Percentiles rank a stretch among this genome's conserved stretches.
Evolutionary conservation across 2,329 filamentous ascomycete species (phyloP).

Genomic region (Diaporthe vaccinii): DNA sequence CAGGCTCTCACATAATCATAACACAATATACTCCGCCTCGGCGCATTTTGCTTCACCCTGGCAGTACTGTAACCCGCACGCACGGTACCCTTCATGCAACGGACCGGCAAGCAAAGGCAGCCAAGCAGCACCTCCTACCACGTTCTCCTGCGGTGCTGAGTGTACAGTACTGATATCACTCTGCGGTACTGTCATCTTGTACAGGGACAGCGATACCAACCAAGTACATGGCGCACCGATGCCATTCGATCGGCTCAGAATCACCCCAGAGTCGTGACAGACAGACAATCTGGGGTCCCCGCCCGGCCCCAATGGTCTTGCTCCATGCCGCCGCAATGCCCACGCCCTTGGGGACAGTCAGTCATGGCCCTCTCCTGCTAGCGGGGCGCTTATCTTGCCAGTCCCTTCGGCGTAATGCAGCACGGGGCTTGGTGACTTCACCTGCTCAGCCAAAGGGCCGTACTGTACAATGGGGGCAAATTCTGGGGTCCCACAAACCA

Average conservation of each 20-base stretch:
- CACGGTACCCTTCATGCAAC: constrained; percentile 34
- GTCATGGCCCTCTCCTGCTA: constrained; percentile 28
- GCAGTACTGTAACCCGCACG: constrained; percentile 23
- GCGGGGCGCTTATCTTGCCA: constrained; percentile 37
- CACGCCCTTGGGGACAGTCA: constrained; percentile 30
- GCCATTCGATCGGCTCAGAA: constrained; percentile 35
- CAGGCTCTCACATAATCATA: constrained; percentile 30
- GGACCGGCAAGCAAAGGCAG: constrained; percentile 23
- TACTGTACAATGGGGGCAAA: not conserved
- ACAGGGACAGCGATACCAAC: constrained; percentile 2
- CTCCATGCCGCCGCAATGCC: constrained; percentile 23
- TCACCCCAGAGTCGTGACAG: constrained; percentile 38
- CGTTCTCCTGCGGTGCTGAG: not conserved
- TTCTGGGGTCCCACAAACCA: not conserved
- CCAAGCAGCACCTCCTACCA: constrained; percentile 19
- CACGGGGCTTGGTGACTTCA: constrained; percentile 25
- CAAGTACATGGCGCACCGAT: constrained; percentile 11
- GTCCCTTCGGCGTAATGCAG: constrained; percentile 27
- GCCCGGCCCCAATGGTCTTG: constrained; percentile 25
- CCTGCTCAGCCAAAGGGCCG: not conserved
- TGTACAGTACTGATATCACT: not conserved
- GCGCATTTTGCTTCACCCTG: constrained; percentile 28
- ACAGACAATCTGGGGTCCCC: constrained; percentile 40
- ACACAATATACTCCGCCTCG: constrained; percentile 22
- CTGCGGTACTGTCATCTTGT: constrained; percentile 22